Conservation (phyloP, 2,329 filamentous ascomycete species). For the Xylariales sp. region DNA sequence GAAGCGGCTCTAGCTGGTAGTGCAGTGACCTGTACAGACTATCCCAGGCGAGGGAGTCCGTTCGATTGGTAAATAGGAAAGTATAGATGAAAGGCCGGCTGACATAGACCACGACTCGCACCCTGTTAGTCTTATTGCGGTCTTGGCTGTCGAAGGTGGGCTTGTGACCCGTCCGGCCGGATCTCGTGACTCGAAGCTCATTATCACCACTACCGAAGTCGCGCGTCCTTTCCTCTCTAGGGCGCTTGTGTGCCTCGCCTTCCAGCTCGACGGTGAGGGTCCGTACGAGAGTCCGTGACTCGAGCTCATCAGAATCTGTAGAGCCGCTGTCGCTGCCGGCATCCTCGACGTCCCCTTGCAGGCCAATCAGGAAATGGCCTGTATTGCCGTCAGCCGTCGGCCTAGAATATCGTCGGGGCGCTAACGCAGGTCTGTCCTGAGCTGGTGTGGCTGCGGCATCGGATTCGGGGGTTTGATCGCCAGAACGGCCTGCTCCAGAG, state of each 20-base stretch:
- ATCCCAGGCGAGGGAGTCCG: conserved; percentile 53
- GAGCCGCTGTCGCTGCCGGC: conserved; percentile 23
- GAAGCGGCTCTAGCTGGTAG: conserved; percentile 54
- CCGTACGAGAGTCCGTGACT: conserved; percentile 56
- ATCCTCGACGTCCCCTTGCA: conserved; percentile 60
- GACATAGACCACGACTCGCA: conserved; percentile 69
- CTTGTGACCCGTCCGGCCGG: conserved; percentile 14
- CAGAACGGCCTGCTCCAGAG: conserved; percentile 12
- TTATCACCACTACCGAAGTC: conserved; percentile 39
- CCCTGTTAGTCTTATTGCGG: conserved; percentile 47
- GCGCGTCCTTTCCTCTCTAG: conserved; percentile 40
- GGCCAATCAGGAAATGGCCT: conserved; percentile 61
- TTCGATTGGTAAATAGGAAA: conserved; percentile 63
- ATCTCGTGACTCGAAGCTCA: conserved; percentile 17
- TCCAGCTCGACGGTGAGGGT: conserved; percentile 65
- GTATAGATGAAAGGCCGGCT: conserved; percentile 73
- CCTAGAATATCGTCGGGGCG: conserved; percentile 6
- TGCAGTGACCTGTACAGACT: conserved; percentile 56
- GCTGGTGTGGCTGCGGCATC: conserved; percentile 11
- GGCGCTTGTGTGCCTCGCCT: conserved; percentile 30
- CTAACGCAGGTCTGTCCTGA: conserved; percentile 6
- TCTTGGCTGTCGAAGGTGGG: conserved; percentile 42
- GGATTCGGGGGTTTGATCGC: conserved; percentile 12
- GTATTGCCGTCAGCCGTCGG: conserved; percentile 16
- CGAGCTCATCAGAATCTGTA: conserved; percentile 29